Base-by-base conservation (phyloP, 1,284 basidiomycete genomes). In the Pyrrhoderma lamaoense region DNA sequence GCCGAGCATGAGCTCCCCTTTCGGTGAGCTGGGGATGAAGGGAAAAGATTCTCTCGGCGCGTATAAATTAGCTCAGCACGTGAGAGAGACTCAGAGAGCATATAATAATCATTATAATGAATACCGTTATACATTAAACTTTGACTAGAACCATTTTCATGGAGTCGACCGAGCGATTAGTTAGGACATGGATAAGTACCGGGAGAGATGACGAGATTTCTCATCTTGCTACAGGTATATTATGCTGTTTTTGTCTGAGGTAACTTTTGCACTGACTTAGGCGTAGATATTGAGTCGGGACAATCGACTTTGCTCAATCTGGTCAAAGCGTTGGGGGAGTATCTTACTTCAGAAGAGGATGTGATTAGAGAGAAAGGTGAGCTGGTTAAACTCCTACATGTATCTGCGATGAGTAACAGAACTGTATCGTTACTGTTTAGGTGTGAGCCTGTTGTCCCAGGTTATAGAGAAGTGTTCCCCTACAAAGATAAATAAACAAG, bases 291-390 rank as follows among this genome's bases (percentile, higher is more conserved):
- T 57, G 76, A 79, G 19, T 70, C 67, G 53, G 80, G 80, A 25
- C 65, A 70, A 14, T 67, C 77, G 22, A 76, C 80, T n/a, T 70
- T 97, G 4, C 72, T 96, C 2, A 76, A 84, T 52, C 69, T 98
- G n/a, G 91, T 98, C 13, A 90, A 89, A 61, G 81, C 82, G 18
- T 75, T 96, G 0, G 91, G 90, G 31, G 85, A 89, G 59, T 92
- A 87, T 61, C 74, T 99, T 23, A 94, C 89, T 0, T 83, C 88
- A 1, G 89, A 93, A 58, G 88, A 94, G 49, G 89, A 88, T 58
- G 72, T 76, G 2, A 66, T 85, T 13, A 76, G 94, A 37, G 77
- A 81, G 3, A 91, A 92, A 72, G 95, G 94, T 84, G 38, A 55
- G 52, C 18, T 37, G 27, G 18, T 43, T 4, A 90, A 90, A 72